Percentiles rank a stretch among this genome's conserved stretches.
phyloP scores from a whole-genome alignment of 305 asterid species.

The Plantago coronopus region DNA sequence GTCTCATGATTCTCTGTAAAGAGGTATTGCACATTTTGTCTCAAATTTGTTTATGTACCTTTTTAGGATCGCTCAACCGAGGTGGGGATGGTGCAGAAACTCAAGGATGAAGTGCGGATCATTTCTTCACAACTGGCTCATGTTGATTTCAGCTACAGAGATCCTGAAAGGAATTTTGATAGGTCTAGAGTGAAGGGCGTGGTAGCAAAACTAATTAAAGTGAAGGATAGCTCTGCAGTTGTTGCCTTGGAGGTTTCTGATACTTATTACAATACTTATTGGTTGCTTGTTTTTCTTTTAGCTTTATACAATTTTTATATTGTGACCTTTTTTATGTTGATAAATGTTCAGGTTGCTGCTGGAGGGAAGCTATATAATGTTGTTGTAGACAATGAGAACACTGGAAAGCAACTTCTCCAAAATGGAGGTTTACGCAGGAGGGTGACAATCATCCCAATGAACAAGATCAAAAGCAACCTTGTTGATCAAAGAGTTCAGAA shows the following conservation, averaged over 20 bases:
- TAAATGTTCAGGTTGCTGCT: slow-evolving; percentile 77
- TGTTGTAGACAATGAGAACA: slow-evolving; percentile 84
- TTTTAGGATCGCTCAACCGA: slow-evolving; percentile 62
- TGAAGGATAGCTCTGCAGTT: slow-evolving; percentile 78
- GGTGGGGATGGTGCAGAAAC: slow-evolving; percentile 72
- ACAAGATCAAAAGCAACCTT: slow-evolving; percentile 75
- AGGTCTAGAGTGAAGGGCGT: slow-evolving; percentile 90
- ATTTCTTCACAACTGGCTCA: slow-evolving; percentile 69
- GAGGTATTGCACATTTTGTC: slow-evolving; percentile 18
- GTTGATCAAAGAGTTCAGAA: slow-evolving; percentile 54
- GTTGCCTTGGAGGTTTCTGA: slow-evolving; percentile 83
- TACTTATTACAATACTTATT: slow-evolving; percentile 14
- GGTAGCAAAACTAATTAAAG: slow-evolving; percentile 86
- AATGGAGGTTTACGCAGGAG: slow-evolving; percentile 82
- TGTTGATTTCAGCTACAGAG: slow-evolving; percentile 67
- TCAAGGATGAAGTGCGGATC: slow-evolving; percentile 65
- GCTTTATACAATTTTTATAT: background rate
- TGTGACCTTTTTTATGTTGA: slow-evolving; percentile 20
- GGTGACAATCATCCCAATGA: slow-evolving; percentile 90
- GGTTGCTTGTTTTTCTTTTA: slow-evolving; percentile 18
- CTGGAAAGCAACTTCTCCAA: slow-evolving; percentile 83
- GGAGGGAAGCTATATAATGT: slow-evolving; percentile 90
- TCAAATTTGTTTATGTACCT: slow-evolving; percentile 24
- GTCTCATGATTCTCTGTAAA: slow-evolving; percentile 19
- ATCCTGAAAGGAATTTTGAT: slow-evolving; percentile 78